Evolutionary conservation across 257 asterid species (phyloP).

Genomic region (Linderniella brevidens): DNA sequence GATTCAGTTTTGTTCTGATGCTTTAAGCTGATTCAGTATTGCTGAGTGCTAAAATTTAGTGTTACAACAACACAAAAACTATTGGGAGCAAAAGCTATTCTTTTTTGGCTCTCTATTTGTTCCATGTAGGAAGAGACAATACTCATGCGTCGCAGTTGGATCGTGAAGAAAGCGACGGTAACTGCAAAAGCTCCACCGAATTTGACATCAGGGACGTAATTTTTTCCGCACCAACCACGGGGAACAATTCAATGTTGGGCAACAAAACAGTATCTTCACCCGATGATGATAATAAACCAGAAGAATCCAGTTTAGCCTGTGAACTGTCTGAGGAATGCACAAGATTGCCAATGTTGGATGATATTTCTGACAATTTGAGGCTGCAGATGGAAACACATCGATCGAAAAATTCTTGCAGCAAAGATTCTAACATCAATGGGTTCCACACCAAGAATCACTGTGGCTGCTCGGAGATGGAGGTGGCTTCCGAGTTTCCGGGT

Average conservation of each 20-base stretch:
- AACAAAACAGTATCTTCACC: conserved; percentile 17
- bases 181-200: conserved; percentile 26
- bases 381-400: conserved; percentile 36
- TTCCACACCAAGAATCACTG: conserved; percentile 34
- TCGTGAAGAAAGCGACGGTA: conserved; percentile 38
- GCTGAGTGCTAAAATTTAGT: too few species aligned
- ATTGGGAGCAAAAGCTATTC: too few species aligned
- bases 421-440: conserved; percentile 21
- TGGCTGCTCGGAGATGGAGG: conserved; percentile 24
- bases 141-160: conserved; percentile 24
- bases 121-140: conserved; percentile 23
- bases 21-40: too few species aligned
- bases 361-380: conserved; percentile 28
- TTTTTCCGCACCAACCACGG: conserved; percentile 28
- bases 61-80: too few species aligned
- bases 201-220: conserved; percentile 33
- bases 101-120: neutral
- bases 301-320: conserved; percentile 24
- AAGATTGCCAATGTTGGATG: conserved; percentile 19
- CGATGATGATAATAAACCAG: conserved; percentile 32
- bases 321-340: conserved; percentile 27
- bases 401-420: conserved; percentile 22
- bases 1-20: neutral
- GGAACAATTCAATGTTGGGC: conserved; percentile 15
- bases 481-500: conserved; percentile 7